Evolutionary conservation across 345 rosid species (phyloP).

Genomic region (Luvunga scandens): DNA sequence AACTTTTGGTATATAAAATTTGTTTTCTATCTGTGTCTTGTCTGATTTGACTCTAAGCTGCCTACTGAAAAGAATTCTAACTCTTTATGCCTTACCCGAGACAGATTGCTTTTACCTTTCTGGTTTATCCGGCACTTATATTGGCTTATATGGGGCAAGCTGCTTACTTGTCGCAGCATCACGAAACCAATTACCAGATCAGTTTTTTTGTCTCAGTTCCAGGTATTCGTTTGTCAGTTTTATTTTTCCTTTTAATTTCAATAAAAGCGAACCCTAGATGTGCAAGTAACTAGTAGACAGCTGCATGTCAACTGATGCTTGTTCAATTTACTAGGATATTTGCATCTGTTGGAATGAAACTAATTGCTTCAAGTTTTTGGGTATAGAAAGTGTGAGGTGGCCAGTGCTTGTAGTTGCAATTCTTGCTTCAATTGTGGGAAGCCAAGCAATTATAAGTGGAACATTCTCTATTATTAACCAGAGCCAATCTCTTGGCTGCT

Average conservation of each 20-base stretch:
- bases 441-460: conserved; percentile 99
- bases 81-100: background rate
- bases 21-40: background rate
- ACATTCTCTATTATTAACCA: conserved; percentile 99
- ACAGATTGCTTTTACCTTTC: conserved; percentile 93
- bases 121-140: conserved; percentile 97
- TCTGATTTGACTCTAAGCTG: background rate
- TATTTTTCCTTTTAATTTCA: background rate
- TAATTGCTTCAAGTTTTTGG: conserved; percentile 19
- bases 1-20: background rate
- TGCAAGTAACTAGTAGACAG: background rate
- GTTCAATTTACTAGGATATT: background rate
- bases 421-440: conserved; percentile 97
- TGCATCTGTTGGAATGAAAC: background rate
- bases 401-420: conserved; percentile 88
- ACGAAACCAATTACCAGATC: conserved; percentile 52
- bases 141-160: conserved; percentile 99
- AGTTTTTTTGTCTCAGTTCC: conserved; percentile 94
- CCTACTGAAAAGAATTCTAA: background rate
- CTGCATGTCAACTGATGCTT: background rate
- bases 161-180: conserved; percentile 92
- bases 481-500: conserved; percentile 98
- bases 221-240: conserved; percentile 37
- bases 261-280: background rate
- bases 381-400: conserved; percentile 68